Evolutionary conservation across 257 asterid species (phyloP), one percentile per base, ranked within the genome.

Genomic region (Nicotiana attenuata): DNA sequence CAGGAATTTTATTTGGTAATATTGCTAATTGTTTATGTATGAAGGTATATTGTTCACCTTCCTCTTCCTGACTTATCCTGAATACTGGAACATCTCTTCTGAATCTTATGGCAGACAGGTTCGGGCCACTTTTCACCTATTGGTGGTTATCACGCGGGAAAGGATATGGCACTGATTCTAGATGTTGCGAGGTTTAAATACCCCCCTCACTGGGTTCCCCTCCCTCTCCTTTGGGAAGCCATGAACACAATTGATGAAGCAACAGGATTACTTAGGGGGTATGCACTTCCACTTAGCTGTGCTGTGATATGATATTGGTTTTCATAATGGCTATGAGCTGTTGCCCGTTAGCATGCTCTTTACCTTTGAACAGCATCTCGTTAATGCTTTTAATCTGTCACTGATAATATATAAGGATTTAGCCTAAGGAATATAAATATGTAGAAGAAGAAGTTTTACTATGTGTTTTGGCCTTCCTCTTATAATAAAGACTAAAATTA

Each of bases 171-270:
- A n/a, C 85, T 96, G 89, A 94, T 96, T 88, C 91, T 96, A 83
- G 99, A 96, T 85, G 98, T 94, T 87, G 99, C 99, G 60, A 92
- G 99, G 89, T 96, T 96, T 80, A 96, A 96, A 88, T 96, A 96
- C 88, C 99, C 99, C 69, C 99, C 99, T 82, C 99, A 96, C 73
- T 96, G 99, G 99, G 97, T 96, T 87, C 98, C 99, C 78, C 93
- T 96, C 41, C 71, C 86, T 63, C 97, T 96, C 85, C 98, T 96
- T 60, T 96, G 99, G 99, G 93, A 96, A 87, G 99, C 99, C 76
- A 96, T 96, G 98, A 84, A 90, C 86, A 93, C 99, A 80, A 84
- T 93, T 53, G 99, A 96, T 82, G 97, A 94, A 89, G 90, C 97
- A 81, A 96, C 97, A 81, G 98, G 99, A 84, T 83, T 90, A 57